These are phyloP conservation scores for Chamaecyparis obtusa DNA, from an alignment of 75 land plant species.

Conservation along the genomic window DNA sequence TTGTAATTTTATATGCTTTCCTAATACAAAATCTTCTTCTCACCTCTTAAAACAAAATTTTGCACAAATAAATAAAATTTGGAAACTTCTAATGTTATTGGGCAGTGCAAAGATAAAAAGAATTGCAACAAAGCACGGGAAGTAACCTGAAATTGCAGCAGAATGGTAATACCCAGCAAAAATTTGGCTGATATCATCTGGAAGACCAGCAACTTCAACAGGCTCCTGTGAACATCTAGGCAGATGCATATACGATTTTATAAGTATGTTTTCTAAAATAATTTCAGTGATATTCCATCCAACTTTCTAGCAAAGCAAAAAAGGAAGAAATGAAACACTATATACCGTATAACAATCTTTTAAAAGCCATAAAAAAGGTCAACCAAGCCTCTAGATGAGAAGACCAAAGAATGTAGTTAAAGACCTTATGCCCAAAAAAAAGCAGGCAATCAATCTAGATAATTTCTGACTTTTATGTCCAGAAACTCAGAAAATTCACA, in stretches of 20 bases:
- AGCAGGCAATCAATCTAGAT: background rate
- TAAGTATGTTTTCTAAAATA: background rate
- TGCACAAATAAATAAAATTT: background rate
- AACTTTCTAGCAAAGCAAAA: background rate
- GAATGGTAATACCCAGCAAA: slow-evolving; percentile 87
- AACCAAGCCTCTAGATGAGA: background rate
- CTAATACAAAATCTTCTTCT: background rate
- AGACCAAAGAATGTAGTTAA: background rate
- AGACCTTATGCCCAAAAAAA: background rate
- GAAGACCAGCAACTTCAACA: slow-evolving; percentile 58
- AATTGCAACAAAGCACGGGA: background rate
- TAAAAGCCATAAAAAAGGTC: background rate
- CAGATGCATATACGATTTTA: background rate
- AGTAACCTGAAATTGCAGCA: slow-evolving; percentile 71
- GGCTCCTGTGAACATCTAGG: slow-evolving; percentile 58
- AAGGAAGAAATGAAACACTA: background rate
- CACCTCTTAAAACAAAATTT: background rate
- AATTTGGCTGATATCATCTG: slow-evolving; percentile 44
- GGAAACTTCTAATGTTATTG: background rate
- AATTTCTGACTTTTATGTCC: background rate
- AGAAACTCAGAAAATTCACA: background rate
- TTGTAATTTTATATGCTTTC: too few relatives aligned
- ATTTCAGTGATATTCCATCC: background rate
- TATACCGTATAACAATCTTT: background rate
- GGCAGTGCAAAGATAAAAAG: background rate